Base-by-base conservation (phyloP, 345 rosid genomes). In the Melastoma malabathricum region DNA sequence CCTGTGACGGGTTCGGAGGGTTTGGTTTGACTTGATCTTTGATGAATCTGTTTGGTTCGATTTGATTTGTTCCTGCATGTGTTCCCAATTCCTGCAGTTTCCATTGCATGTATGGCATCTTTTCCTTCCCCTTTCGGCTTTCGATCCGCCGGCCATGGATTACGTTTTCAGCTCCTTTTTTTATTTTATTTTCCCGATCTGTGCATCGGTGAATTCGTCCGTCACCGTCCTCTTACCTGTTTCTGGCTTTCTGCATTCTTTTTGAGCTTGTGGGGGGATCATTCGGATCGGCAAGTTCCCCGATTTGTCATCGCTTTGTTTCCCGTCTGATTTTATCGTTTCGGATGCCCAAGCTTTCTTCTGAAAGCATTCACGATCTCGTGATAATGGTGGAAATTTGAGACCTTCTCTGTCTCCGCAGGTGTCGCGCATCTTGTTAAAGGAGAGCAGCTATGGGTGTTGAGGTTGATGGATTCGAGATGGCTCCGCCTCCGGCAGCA, bases 381-480 rank as follows among this genome's bases (percentile, higher is more conserved):
- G 15, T 51, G 55, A 12, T 51, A 41, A 12, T 34, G 34, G 44
- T 10, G 12, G 23, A 13, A 12, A 34, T 34, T 34, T 34, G 41
- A 13, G 3, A 17, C 44, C 6, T 10, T 12, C 5, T 51, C 41
- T 9, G 22, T 1, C 16, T 34, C 4, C 43, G 12, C 41, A 2
- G 41, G 34, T 19, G 2, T 19, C 3, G 55, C 16, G 22, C n/a
- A 13, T 13, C 41, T 27, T 29, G 55, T 34, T n/a, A 41, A 15
- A 51, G 46, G 47, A 43, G 29, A 55, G 52, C 67, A 56, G 53
- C 54, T 48, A 88, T 88, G 97, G 89, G 86, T 43, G 76, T 83
- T 61, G 96, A 86, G 78, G 82, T 80, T 56, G 76, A 65, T 56
- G 82, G 75, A 61, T 70, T 80, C 50, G 97, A 82, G 69, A 72